Base-by-base conservation (phyloP, 1,139 yeast genomes). In the Hyphopichia khmerensis region DNA sequence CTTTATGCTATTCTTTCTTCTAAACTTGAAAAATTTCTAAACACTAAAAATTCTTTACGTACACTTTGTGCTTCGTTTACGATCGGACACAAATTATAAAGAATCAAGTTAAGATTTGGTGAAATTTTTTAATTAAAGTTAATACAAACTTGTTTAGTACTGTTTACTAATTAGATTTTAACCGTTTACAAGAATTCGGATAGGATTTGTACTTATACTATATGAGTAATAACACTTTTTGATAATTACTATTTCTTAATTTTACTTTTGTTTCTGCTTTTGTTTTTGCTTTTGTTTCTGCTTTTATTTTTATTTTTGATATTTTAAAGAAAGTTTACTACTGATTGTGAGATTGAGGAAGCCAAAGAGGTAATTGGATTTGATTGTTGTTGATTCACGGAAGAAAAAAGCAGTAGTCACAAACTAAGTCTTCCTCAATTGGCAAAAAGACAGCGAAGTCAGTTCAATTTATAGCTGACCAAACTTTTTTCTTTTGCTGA, bases 61-160 rank as follows among this genome's bases (percentile, higher is more conserved):
- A 31, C 10, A n/a, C 33, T 17, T 33, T 33, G 36, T 33, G 36
- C 36, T 33, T 33, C 36, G 36, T 13, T 33, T 21, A n/a, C 36
- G 36, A 33, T 33, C 36, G 16, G 36, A 33, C 36, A 33, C 36
- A 33, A 33, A 21, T 21, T 33, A 8, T 33, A 33, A 33, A 33
- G 36, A 21, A 29, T n/a, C 9, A 14, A 29, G n/a, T 14, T 26
- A 21, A 21, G 24, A 21, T 6, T 21, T 21, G n/a, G n/a, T n/a
- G n/a, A n/a, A n/a, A n/a, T n/a, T n/a, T n/a, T n/a, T n/a, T n/a
- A n/a, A n/a, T 21, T 21, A 21, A 21, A 21, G 24, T 7, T 26
- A 26, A 26, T 8, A 26, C 13, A 26, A 7, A 26, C 5, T 8
- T 26, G n/a, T 26, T 11, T 9, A 11, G 29, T 26, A 26, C 29